Base-by-base conservation (phyloP, 495 filamentous ascomycete species). In the Beverwykella pulmonaria region DNA sequence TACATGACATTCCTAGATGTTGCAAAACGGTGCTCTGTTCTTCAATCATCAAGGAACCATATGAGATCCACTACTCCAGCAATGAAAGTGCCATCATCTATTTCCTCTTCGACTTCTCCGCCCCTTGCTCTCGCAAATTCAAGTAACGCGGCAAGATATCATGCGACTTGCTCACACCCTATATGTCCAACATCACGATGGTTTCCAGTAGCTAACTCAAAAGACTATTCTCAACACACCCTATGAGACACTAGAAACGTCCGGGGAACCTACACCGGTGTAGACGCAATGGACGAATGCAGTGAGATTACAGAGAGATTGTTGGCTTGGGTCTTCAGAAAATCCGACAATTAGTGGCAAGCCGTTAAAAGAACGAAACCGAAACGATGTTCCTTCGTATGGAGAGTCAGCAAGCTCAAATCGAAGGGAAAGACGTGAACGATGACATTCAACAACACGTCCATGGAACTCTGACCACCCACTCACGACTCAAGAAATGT, bases 221-320 rank as follows among this genome's bases (percentile, higher is more conserved):
- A 54, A n/a, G 10, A 30, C 14, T 10, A 44, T 65, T 1, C 39
- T 59, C 12, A 46, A 59, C 10, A 41, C 44, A 7, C 53, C 53
- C 8, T 8, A 29, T 1, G 19, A 2, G 0, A 26, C 32, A 9
- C 9, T 65, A 12, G 14, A 39, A 12, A n/a, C 10, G 20, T 25
- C 26, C 1, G 22, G 14, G 1, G 6, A 34, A 53, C 30, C 1
- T 59, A 65, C 27, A 8, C 59, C 10, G 26, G 59, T 30, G 53
- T 65, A 1, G 62, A 65, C 44, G 62, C 62, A 26, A 32, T 65
- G 2, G 62, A 65, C 46, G 62, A 65, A 44, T 49, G 53, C 23
- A 6, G n/a, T 1, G 53, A 65, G 23, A 50, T n/a, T 30, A 12
- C 29, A 15, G 26, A 46, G 27, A 65, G 20, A 41, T 59, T n/a